Conservation (phyloP, 2,329 filamentous ascomycete genomes). For the Colletotrichum sp. region DNA sequence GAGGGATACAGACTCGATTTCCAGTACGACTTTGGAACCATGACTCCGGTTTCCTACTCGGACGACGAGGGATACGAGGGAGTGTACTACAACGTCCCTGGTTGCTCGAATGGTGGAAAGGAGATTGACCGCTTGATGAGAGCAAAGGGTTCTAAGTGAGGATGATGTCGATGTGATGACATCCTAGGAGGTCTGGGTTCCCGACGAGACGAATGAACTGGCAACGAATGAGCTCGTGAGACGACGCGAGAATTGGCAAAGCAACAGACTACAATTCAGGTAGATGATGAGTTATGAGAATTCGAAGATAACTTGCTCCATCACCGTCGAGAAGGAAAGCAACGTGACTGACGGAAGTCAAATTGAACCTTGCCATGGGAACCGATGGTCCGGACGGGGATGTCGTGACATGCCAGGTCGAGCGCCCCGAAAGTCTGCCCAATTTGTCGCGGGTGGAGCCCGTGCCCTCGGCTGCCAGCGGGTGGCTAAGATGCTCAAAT, state of each 20-base stretch:
- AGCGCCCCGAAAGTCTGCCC: slow-evolving; percentile 5
- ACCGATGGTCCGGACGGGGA: background rate
- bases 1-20: background rate
- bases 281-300: background rate
- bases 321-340: background rate
- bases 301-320: background rate
- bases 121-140: background rate
- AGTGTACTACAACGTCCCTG: background rate
- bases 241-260: background rate
- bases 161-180: background rate
- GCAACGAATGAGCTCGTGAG: background rate
- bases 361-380: background rate
- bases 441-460: background rate
- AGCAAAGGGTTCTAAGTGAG: background rate
- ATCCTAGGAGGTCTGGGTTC: background rate
- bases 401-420: background rate
- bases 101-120: background rate
- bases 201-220: background rate
- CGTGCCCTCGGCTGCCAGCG: slow-evolving; percentile 5
- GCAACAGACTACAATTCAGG: background rate
- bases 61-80: background rate
- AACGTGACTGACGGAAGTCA: background rate
- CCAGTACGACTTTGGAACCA: background rate
- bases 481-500: background rate
- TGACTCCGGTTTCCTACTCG: background rate